Percentiles rank a stretch among this genome's conserved stretches.
Conservation (phyloP, 2,329 filamentous ascomycete species). For the Penicillium decumbens region DNA sequence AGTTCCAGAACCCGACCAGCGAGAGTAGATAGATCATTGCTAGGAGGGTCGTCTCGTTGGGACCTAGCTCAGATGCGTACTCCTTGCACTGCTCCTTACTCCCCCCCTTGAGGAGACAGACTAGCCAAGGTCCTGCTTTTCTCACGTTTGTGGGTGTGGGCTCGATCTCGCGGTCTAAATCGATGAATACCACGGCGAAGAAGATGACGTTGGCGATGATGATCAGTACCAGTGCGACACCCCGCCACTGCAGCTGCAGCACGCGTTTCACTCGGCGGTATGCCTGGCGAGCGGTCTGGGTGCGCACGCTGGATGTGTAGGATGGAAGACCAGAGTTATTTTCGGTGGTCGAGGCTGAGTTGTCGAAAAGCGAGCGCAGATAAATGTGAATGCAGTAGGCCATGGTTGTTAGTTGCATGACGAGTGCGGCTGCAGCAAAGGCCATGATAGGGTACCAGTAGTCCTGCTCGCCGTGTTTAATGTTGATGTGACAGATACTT, state of each 20-base stretch:
- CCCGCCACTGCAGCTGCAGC: slow-evolving; percentile 88
- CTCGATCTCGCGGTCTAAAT: slow-evolving; percentile 69
- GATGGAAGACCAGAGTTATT: slow-evolving; percentile 67
- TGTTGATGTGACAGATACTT: slow-evolving; percentile 88
- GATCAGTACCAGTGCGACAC: slow-evolving; percentile 81
- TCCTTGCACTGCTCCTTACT: slow-evolving; percentile 64
- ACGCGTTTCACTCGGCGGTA: slow-evolving; percentile 83
- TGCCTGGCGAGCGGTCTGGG: slow-evolving; percentile 78
- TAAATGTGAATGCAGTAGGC: slow-evolving; percentile 94
- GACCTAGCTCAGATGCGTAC: slow-evolving; percentile 58
- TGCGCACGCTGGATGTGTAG: slow-evolving; percentile 69
- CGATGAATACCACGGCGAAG: slow-evolving; percentile 87
- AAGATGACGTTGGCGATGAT: slow-evolving; percentile 90
- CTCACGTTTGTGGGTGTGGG: slow-evolving; percentile 52
- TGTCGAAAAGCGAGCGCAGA: slow-evolving; percentile 73
- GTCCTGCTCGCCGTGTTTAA: slow-evolving; percentile 71
- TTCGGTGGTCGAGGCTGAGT: slow-evolving; percentile 54
- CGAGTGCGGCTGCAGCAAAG: slow-evolving; percentile 68
- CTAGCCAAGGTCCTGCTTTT: slow-evolving; percentile 62
- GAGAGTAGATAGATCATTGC: slow-evolving; percentile 79
- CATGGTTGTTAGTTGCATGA: slow-evolving; percentile 81
- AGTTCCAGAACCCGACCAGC: slow-evolving; percentile 79
- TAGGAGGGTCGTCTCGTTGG: slow-evolving; percentile 70
- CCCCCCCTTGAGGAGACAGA: slow-evolving; percentile 61
- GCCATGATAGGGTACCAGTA: slow-evolving; percentile 87